Conservation (phyloP, 768 basidiomycete genomes). For the Holtermannia corniformis region DNA sequence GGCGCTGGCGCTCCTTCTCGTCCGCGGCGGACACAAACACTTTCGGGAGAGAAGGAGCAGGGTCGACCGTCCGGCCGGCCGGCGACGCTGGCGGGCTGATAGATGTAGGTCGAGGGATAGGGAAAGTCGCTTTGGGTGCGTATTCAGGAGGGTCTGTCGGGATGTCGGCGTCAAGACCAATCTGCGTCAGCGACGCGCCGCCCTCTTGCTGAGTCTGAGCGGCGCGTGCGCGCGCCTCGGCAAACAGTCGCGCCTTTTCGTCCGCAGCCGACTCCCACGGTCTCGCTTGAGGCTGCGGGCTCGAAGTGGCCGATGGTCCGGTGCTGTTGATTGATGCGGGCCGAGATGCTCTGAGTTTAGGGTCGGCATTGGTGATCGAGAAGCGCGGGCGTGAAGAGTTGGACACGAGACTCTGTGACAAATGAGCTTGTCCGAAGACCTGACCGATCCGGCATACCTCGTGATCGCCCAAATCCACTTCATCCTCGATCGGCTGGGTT, state of each 20-base stretch:
- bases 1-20: slow-evolving; percentile 29
- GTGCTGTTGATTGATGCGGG: background rate
- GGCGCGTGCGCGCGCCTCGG: slow-evolving; percentile 20
- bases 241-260: slow-evolving; percentile 28
- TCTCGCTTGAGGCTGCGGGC: background rate
- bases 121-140: slow-evolving; percentile 12
- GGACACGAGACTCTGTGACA: no score
- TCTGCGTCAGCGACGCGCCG: slow-evolving; percentile 13
- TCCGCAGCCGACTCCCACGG: slow-evolving; percentile 26
- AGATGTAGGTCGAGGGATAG: background rate
- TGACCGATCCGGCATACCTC: no score
- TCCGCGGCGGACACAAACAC: slow-evolving; percentile 25
- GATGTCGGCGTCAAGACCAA: slow-evolving; percentile 16
- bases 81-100: slow-evolving; percentile 1
- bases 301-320: background rate
- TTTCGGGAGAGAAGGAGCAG: slow-evolving; percentile 1
- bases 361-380: background rate
- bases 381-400: background rate
- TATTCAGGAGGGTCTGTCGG: slow-evolving; percentile 26
- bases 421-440: no score
- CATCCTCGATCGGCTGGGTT: no score
- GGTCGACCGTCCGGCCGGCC: background rate
- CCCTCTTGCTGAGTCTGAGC: slow-evolving; percentile 17
- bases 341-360: background rate
- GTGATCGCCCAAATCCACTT: no score